Base-by-base conservation (phyloP, 768 basidiomycete species). In the Pisolithus microcarpus region DNA sequence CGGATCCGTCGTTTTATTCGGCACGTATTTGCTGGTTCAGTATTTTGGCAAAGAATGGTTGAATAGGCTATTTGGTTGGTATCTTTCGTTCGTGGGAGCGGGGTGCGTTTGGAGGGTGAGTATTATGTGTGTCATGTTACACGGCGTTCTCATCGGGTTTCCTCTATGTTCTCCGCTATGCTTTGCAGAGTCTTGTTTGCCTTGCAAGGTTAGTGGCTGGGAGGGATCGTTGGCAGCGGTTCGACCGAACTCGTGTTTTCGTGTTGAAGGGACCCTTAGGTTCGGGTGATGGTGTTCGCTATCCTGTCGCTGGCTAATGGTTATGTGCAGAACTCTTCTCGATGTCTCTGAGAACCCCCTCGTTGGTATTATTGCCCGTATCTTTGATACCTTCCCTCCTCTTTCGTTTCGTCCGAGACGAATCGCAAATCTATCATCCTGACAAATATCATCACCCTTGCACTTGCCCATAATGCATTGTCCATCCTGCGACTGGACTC, bases 401-500 rank as follows among this genome's bases (percentile, higher is more conserved):
- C n/a, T 11, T 92, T 87, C 61, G 72, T 75, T 50, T 69, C 79
- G 45, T 67, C 70, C 53, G 38, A 66, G 34, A 62, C 66, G 52
- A 58, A 63, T 19, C 74, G 73, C 46, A 81, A 80, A 59, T 82
- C 88, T 28, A 84, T 81, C 44, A 58, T 91, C 26, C 68, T 91
- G n/a, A 87, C 84, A 24, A 86, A 96, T 67, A 61, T 94, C 4
- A 66, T 83, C 1, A 76, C 67, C 55, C 82, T 96, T 46, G 88
- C 90, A 1, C 88, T 95, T 63, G 79, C 85, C 23, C 82, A 87
- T 65, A 88, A 85, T 56, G 85, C 90, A 4, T 71, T 97, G 47
- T 75, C 81, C 36, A 65, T 93, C 53, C 73, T 97, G 58, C 86
- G 84, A 65, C 67, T 97, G 30, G 95, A 98, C 66, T 88, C 88